These are phyloP conservation scores for Alnus rubra DNA, from an alignment of 306 rosid genomes.

Conservation along the genomic window DNA sequence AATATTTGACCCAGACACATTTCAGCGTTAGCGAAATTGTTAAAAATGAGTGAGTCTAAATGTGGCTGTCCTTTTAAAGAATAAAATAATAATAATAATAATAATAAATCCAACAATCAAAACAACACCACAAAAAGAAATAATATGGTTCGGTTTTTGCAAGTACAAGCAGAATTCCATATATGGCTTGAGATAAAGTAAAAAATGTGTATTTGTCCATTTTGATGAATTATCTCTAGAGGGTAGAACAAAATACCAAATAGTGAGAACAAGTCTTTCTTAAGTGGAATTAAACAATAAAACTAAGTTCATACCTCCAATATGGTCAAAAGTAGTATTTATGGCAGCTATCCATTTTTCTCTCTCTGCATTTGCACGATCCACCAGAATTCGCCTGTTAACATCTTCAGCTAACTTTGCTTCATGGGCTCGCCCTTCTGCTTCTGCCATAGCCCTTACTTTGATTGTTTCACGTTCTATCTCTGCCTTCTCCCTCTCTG, in stretches of 20 bases:
- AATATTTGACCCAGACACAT: neutral
- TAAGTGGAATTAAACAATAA: slow-evolving; percentile 2
- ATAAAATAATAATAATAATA: no score
- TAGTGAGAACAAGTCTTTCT: neutral
- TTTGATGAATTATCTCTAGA: neutral
- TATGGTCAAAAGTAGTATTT: slow-evolving; percentile 92
- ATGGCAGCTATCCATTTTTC: slow-evolving; percentile 98
- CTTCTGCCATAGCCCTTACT: slow-evolving; percentile 91
- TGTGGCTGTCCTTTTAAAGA: neutral
- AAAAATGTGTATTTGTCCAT: neutral
- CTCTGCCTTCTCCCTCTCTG: slow-evolving; percentile 93
- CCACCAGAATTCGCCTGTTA: slow-evolving; percentile 71
- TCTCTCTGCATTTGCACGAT: slow-evolving; percentile 89
- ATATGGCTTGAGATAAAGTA: neutral
- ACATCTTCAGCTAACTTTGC: slow-evolving; percentile 89
- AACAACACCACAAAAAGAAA: neutral
- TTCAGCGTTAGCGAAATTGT: neutral
- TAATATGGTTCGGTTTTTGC: neutral
- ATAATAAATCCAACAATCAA: neutral
- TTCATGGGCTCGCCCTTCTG: slow-evolving; percentile 93
- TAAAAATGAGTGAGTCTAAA: neutral
- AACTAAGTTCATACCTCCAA: slow-evolving; percentile 72
- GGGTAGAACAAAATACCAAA: neutral
- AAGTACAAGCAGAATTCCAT: slow-evolving; percentile 2
- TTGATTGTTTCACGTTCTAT: slow-evolving; percentile 89